These are phyloP conservation scores for Zelopaecilomyces penicillatus DNA, from an alignment of 2,329 filamentous ascomycete species.

Conservation along the genomic window DNA sequence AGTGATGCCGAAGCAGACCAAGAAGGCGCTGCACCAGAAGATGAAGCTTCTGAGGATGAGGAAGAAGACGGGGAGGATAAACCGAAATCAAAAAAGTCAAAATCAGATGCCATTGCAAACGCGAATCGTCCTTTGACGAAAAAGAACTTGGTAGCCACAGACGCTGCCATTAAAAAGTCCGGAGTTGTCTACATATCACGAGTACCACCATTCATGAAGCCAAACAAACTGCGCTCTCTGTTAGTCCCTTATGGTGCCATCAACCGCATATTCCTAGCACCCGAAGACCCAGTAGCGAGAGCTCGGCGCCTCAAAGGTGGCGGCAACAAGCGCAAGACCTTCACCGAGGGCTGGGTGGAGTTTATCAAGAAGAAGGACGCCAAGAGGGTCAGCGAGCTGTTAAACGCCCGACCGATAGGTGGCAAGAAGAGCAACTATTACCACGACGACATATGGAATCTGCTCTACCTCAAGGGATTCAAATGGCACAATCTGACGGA, in stretches of 20 bases:
- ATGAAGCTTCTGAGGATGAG: constrained; percentile 14
- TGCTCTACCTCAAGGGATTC: constrained; percentile 74
- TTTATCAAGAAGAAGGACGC: constrained; percentile 69
- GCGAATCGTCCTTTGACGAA: constrained; percentile 49
- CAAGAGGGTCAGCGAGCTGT: constrained; percentile 63
- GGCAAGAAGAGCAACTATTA: constrained; percentile 80
- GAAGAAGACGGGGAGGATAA: constrained; percentile 13
- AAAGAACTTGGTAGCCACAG: constrained; percentile 59
- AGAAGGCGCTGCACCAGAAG: constrained; percentile 21
- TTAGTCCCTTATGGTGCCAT: constrained; percentile 67
- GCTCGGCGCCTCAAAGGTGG: constrained; percentile 60
- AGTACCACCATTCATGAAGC: constrained; percentile 84
- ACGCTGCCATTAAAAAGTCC: constrained; percentile 59
- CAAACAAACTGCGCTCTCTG: constrained; percentile 64
- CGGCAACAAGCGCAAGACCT: constrained; percentile 77
- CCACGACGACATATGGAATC: constrained; percentile 79
- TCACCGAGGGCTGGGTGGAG: constrained; percentile 80
- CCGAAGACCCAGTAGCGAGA: constrained; percentile 62
- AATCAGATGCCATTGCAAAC: constrained; percentile 33
- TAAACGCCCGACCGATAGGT: constrained; percentile 71
- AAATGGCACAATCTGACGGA: constrained; percentile 72
- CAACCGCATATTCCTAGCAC: constrained; percentile 70
- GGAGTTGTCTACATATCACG: constrained; percentile 79
- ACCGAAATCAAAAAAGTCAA: constrained; percentile 17
- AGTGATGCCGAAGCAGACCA: constrained; percentile 26